Conservation (phyloP, 2,329 filamentous ascomycete species). For the Aspergillus fumigatus region DNA sequence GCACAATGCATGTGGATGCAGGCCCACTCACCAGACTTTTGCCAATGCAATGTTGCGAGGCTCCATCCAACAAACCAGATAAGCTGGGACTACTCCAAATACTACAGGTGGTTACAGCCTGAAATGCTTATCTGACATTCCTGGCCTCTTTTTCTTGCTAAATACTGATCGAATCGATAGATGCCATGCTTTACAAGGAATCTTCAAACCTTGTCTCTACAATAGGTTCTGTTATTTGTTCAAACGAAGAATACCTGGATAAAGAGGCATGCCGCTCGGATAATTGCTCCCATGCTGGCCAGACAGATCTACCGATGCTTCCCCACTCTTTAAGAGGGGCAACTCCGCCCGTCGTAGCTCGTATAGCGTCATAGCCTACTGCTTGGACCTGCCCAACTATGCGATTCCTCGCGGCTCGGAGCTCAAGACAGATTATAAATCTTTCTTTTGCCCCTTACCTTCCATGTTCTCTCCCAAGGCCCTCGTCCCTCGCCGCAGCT, state of each 20-base stretch:
- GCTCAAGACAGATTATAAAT: conserved; percentile 12
- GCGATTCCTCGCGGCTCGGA: conserved; percentile 1
- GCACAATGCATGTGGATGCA: conserved; percentile 4
- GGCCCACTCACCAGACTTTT: neutral
- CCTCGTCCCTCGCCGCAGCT: neutral
- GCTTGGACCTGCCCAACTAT: conserved; percentile 20
- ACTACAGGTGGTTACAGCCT: neutral
- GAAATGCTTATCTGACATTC: neutral
- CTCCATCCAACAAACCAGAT: neutral
- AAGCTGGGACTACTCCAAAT: neutral
- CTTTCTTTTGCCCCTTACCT: conserved; percentile 1
- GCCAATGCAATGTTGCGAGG: neutral
- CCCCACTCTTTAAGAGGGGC: conserved; percentile 9
- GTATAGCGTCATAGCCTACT: conserved; percentile 9
- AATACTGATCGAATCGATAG: neutral
- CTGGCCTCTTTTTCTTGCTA: neutral
- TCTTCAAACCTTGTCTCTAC: neutral
- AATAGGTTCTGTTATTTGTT: neutral
- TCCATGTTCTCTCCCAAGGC: neutral
- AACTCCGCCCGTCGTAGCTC: conserved; percentile 18
- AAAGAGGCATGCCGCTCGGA: neutral
- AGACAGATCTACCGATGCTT: neutral
- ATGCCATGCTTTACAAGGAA: neutral
- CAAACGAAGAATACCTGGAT: neutral
- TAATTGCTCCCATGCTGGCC: neutral